Evolutionary conservation across 2,329 filamentous ascomycete species (phyloP).

Genomic region (Exophiala calicioides): DNA sequence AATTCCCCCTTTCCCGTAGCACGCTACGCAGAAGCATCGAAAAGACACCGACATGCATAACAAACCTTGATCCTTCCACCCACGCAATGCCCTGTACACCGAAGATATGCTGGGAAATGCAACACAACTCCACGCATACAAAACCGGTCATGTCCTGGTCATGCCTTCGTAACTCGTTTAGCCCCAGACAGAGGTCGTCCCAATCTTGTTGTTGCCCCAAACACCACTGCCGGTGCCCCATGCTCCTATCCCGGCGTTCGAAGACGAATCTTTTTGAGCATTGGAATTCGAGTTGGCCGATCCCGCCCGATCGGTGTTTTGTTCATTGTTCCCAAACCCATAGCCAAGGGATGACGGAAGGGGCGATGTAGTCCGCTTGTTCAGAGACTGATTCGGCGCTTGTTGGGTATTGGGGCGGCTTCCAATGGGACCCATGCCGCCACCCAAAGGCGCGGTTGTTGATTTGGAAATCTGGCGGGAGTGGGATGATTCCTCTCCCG

Average conservation of each 20-base stretch:
- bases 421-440: constrained; percentile 85
- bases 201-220: constrained; percentile 80
- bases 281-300: constrained; percentile 61
- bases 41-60: constrained; percentile 23
- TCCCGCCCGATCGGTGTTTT: constrained; percentile 55
- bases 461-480: constrained; percentile 61
- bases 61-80: constrained; percentile 16
- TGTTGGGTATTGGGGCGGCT: constrained; percentile 71
- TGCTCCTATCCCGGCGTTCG: constrained; percentile 52
- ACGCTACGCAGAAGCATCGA: constrained; percentile 27
- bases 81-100: constrained; percentile 25
- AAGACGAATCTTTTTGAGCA: constrained; percentile 50
- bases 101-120: constrained; percentile 26
- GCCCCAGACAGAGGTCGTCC: constrained; percentile 93
- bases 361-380: constrained; percentile 85
- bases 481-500: constrained; percentile 70
- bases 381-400: constrained; percentile 60
- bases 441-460: constrained; percentile 56
- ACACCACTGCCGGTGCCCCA: constrained; percentile 82
- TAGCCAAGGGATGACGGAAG: constrained; percentile 84
- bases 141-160: constrained; percentile 23
- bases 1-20: constrained; percentile 4
- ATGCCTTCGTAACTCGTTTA: constrained; percentile 47
- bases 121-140: constrained; percentile 28
- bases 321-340: constrained; percentile 40